Percentiles rank a stretch among this genome's conserved stretches.
Conservation (phyloP, 192 early-diverging fungal genomes). For the Podila epicladia region DNA sequence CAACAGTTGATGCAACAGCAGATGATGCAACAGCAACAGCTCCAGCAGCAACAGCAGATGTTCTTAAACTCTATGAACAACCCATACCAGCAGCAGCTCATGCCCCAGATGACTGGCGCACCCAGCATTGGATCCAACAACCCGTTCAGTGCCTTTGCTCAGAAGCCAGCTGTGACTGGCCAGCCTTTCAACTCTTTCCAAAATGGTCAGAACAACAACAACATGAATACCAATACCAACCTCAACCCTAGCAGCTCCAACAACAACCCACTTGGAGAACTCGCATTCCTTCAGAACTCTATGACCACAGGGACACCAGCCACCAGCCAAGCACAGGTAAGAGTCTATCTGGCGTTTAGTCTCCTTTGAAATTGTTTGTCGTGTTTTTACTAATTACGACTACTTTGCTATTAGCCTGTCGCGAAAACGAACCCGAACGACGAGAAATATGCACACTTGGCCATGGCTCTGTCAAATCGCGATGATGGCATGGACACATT, state of each 20-base stretch:
- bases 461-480: slow-evolving; percentile 17
- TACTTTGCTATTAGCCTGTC: not conserved
- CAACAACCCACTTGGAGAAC: slow-evolving; percentile 13
- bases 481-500: slow-evolving; percentile 66
- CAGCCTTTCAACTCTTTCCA: slow-evolving; percentile 3
- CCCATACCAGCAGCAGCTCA: slow-evolving; percentile 42
- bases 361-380: too few relatives aligned
- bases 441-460: slow-evolving; percentile 29
- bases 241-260: slow-evolving; percentile 8
- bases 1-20: slow-evolving; percentile 44
- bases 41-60: slow-evolving; percentile 20
- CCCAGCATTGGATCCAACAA: slow-evolving; percentile 48
- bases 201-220: slow-evolving; percentile 7
- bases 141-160: slow-evolving; percentile 35
- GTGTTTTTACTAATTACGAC: too few relatives aligned
- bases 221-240: slow-evolving; percentile 10
- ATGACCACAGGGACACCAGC: slow-evolving; percentile 24
- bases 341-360: not conserved
- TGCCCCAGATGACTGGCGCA: slow-evolving; percentile 30
- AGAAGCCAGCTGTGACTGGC: slow-evolving; percentile 20
- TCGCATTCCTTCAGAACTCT: slow-evolving; percentile 25
- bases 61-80: slow-evolving; percentile 38
- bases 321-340: slow-evolving; percentile 7
- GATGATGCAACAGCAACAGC: slow-evolving; percentile 36
- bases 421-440: slow-evolving; percentile 15